These are phyloP conservation scores for Phaeophleospora eucalypticola DNA, from an alignment of 2,329 filamentous ascomycete genomes.

Conservation along the genomic window DNA sequence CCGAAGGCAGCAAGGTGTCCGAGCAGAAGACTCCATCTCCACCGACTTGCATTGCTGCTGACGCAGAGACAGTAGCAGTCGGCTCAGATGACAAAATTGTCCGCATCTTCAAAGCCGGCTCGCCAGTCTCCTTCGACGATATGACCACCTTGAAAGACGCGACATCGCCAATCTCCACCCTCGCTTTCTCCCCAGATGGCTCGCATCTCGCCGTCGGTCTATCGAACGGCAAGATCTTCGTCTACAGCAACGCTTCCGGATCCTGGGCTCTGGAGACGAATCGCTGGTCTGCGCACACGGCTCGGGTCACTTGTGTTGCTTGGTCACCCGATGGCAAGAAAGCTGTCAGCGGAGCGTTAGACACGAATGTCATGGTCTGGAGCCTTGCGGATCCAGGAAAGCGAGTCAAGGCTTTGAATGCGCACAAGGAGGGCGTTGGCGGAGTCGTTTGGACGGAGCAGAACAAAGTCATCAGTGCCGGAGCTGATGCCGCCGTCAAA, in stretches of 20 bases:
- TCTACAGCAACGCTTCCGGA: constrained; percentile 54
- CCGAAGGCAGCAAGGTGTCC: constrained; percentile 47
- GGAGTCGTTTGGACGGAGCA: constrained; percentile 76
- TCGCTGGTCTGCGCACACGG: constrained; percentile 69
- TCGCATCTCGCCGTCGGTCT: constrained; percentile 76
- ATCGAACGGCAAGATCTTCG: constrained; percentile 79
- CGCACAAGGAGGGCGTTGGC: constrained; percentile 93
- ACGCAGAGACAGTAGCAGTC: constrained; percentile 65
- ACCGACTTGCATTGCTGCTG: constrained; percentile 65
- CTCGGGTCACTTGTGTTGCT: constrained; percentile 61
- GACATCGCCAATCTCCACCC: constrained; percentile 67
- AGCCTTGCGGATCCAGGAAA: constrained; percentile 73
- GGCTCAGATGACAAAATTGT: constrained; percentile 71
- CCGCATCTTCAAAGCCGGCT: constrained; percentile 65
- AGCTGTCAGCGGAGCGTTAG: constrained; percentile 77
- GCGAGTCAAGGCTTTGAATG: constrained; percentile 77
- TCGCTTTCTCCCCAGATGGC: constrained; percentile 81
- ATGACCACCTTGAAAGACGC: constrained; percentile 60
- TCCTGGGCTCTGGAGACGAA: constrained; percentile 71
- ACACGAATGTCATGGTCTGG: constrained; percentile 92
- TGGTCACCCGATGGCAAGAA: constrained; percentile 78
- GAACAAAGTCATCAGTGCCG: constrained; percentile 67
- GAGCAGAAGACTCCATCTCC: constrained; percentile 55
- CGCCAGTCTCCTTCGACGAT: constrained; percentile 48
- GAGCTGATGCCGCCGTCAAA: constrained; percentile 87